Evolutionary conservation across 2,329 filamentous ascomycete genomes (phyloP).

Genomic region (Penicillium sp.): DNA sequence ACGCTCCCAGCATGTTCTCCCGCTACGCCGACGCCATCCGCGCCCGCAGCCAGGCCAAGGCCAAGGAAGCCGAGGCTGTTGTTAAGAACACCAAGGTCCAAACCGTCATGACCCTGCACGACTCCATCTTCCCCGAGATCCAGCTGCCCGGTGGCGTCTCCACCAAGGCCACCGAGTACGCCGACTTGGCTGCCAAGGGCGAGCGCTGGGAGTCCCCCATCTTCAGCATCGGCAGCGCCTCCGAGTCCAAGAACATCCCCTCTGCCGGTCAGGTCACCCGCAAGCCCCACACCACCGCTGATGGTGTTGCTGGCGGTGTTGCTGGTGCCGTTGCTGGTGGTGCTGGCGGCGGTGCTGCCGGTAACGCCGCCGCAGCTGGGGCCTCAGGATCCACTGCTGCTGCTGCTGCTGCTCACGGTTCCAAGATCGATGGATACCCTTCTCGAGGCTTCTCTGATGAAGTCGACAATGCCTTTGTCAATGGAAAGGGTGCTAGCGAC

Average conservation of each 20-base stretch:
- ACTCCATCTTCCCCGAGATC: constrained; percentile 90
- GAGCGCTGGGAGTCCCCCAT: constrained; percentile 94
- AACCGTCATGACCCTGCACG: constrained; percentile 79
- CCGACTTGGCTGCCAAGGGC: constrained; percentile 80
- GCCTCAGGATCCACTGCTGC: neutral
- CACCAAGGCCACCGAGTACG: constrained; percentile 92
- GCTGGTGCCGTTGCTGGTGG: constrained; percentile 11
- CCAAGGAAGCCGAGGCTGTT: constrained; percentile 69
- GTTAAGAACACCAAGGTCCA: constrained; percentile 72
- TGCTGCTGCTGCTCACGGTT: constrained; percentile 2
- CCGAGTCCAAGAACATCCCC: constrained; percentile 72
- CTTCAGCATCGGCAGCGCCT: constrained; percentile 80
- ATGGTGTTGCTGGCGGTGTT: constrained; percentile 12
- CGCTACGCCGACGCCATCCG: constrained; percentile 78
- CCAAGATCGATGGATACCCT: constrained; percentile 16
- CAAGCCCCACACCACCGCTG: constrained; percentile 57
- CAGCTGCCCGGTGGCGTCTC: constrained; percentile 84
- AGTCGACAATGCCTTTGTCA: constrained; percentile 34
- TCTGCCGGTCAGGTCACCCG: constrained; percentile 54
- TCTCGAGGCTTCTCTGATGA: constrained; percentile 34
- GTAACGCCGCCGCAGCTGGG: constrained; percentile 1
- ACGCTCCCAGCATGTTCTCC: constrained; percentile 79
- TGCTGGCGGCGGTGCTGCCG: constrained; percentile 19
- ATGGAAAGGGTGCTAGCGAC: constrained; percentile 15
- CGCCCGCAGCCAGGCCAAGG: constrained; percentile 70